Percentiles rank a stretch among this genome's conserved stretches.
phyloP scores from a whole-genome alignment of 2,329 filamentous ascomycete species.

The Arthrobotrys conoides region DNA sequence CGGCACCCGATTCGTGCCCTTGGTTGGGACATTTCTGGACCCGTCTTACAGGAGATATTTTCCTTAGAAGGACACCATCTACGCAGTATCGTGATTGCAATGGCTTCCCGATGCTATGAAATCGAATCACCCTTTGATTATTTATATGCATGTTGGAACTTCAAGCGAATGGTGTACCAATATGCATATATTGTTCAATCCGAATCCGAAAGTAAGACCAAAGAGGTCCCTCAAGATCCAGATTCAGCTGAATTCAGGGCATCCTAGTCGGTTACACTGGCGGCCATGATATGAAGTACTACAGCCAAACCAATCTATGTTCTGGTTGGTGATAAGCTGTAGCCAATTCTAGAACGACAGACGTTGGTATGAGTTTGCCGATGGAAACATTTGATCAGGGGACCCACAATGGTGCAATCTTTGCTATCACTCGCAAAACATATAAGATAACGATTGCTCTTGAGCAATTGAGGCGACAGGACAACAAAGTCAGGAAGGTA shows the following conservation, averaged over 20 bases:
- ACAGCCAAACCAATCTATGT: background rate
- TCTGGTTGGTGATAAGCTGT: background rate
- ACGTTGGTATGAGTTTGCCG: slow-evolving; percentile 24
- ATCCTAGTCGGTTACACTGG: background rate
- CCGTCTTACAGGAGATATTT: background rate
- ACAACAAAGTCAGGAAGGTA: too few species aligned
- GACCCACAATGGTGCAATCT: slow-evolving; percentile 22
- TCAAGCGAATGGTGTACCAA: background rate
- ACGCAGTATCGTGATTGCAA: background rate
- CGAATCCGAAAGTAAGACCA: background rate
- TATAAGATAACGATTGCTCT: slow-evolving; percentile 6
- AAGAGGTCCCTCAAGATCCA: background rate
- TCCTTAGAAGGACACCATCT: background rate
- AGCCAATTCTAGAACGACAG: slow-evolving; percentile 16
- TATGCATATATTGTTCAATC: background rate
- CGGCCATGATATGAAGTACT: background rate
- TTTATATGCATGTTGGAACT: background rate
- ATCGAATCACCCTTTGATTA: background rate
- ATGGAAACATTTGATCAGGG: background rate
- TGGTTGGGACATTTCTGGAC: background rate
- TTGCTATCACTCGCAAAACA: background rate
- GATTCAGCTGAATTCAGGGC: background rate
- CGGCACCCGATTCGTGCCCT: slow-evolving; percentile 13
- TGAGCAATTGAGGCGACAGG: background rate
- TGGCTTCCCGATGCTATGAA: slow-evolving; percentile 2